Conservation (phyloP, 208 protist genomes). For the Trypanosoma cruzi region DNA sequence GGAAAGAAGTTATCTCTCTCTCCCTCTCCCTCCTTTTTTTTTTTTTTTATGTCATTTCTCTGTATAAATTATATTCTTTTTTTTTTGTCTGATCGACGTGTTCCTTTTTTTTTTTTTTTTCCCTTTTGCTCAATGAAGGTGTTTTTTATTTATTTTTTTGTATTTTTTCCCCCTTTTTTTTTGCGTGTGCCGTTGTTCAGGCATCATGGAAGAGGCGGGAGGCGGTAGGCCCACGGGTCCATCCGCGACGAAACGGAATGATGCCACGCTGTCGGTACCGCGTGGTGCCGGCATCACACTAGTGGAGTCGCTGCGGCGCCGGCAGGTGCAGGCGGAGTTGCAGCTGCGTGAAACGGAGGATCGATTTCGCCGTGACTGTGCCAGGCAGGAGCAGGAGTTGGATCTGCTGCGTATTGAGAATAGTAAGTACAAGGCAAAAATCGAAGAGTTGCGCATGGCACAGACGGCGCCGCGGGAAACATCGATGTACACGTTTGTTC, state of each 20-base stretch:
- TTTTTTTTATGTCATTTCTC: no score
- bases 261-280: neutral
- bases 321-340: slow-evolving; percentile 63
- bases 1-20: no score
- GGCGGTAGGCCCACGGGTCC: neutral
- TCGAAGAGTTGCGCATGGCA: slow-evolving; percentile 75
- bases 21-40: no score
- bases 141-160: no score
- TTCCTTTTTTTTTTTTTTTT: no score
- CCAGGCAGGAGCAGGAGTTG: slow-evolving; percentile 73
- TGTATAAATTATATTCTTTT: no score
- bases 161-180: slow-evolving; percentile 1
- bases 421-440: slow-evolving; percentile 33
- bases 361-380: slow-evolving; percentile 50
- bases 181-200: neutral
- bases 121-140: neutral
- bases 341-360: slow-evolving; percentile 78
- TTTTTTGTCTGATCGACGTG: no score
- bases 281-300: slow-evolving; percentile 6
- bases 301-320: slow-evolving; percentile 54
- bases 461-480: slow-evolving; percentile 42
- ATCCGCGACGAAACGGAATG: neutral
- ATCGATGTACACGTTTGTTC: neutral
- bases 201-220: neutral
- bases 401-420: slow-evolving; percentile 61